Base-by-base conservation (phyloP, 2,329 filamentous ascomycete genomes). In the Colletotrichum caudatum region DNA sequence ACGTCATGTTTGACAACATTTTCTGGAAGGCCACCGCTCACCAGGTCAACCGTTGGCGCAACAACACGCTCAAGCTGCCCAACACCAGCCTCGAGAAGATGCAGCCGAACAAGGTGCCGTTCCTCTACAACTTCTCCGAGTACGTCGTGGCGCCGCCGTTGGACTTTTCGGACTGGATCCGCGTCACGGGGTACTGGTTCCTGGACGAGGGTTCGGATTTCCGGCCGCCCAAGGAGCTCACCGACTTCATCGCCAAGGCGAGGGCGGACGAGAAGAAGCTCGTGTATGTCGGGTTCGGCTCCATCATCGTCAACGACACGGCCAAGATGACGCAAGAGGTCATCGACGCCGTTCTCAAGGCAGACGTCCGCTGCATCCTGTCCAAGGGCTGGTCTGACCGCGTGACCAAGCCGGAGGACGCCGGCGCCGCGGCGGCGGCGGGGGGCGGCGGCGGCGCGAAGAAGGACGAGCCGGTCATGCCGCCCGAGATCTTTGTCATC, bases 111-210 rank as follows among this genome's bases (percentile, higher is more conserved):
- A 97, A 97, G 80, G 94, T 98, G n/a, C 96, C 96, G 0, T 99
- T 99, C 81, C 82, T 99, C 57, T 99, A 99, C 85, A 98, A 98
- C 82, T 98, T 98, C 80, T 97, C 94, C 67, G 94, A 95, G 0
- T 93, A 90, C 14, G 96, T 99, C 16, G 96, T 99, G n/a, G 90
- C 93, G 2, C 95, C 95, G 37, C 96, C 96, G 20, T 86, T 98
- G 1, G 96, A 99, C 82, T 99, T 95, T 82, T 95, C 94, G 53
- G 96, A 98, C 80, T 99, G 96, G 96, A 96, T 99, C 79, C 90
- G 94, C 54, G 94, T 98, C 9, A 98, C 96, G 0, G 96, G 96
- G 0, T 98, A 99, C 82, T 99, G 96, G 96, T 98, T 99, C 81
- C 83, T 99, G 60, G 92, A 97, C 75, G 95, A 98, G 80, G 87